Evolutionary conservation across 345 rosid species (phyloP).

Genomic region (Mercurialis annua): DNA sequence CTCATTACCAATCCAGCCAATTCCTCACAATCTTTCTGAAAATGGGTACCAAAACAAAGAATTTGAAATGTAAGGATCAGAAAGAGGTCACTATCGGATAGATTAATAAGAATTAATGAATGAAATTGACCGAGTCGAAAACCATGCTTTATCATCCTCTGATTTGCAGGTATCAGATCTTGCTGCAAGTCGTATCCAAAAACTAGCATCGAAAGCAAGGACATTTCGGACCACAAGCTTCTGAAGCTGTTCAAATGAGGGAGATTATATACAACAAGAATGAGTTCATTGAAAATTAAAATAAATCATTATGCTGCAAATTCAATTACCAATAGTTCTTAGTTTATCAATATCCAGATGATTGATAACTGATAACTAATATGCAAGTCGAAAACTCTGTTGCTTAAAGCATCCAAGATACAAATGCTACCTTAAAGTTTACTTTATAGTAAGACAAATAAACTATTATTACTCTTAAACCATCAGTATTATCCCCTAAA

Average conservation of each 20-base stretch:
- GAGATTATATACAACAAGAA: conserved; percentile 11
- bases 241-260: conserved; percentile 55
- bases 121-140: conserved; percentile 35
- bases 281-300: conserved; percentile 7
- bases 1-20: conserved; percentile 72
- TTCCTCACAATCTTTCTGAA: conserved; percentile 93
- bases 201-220: conserved; percentile 77
- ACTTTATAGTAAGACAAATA: too few relatives aligned
- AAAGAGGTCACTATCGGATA: conserved; percentile 17
- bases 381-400: too few relatives aligned
- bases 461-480: too few relatives aligned
- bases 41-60: conserved; percentile 14
- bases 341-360: too few relatives aligned
- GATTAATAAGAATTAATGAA: conserved; percentile 18
- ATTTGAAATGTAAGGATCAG: conserved; percentile 7
- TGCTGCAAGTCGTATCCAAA: conserved; percentile 87
- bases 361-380: too few relatives aligned
- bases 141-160: conserved; percentile 85
- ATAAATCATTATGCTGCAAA: too few relatives aligned
- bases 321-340: too few relatives aligned
- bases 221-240: conserved; percentile 77
- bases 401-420: not conserved
- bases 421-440: too few relatives aligned
- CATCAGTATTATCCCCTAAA: too few relatives aligned
- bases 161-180: conserved; percentile 83